Base-by-base conservation (phyloP, 2,329 filamentous ascomycete genomes). In the Fusarium hostae region DNA sequence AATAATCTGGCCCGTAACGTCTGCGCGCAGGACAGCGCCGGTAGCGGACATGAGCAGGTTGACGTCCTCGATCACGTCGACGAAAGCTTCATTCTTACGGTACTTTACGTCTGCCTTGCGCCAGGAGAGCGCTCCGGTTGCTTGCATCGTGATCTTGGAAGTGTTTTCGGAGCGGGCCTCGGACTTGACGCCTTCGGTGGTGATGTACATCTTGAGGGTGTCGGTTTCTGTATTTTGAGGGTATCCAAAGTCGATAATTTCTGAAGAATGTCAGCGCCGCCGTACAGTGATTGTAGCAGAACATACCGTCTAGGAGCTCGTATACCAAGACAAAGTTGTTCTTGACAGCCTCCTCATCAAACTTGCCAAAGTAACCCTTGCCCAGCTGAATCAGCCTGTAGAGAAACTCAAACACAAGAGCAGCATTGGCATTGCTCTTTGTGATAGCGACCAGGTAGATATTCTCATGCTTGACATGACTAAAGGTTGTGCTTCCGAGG, bases 201-300 rank as follows among this genome's bases (percentile, higher is more conserved):
- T 99, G 79, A 99, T 99, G 86, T 99, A 99, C 95, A 98, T 98
- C 84, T 99, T 99, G 77, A 99, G 86, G 20, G 96, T 98, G 81
- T 99, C 96, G 59, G 95, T 97, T 84, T 99, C 96, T 70, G 96
- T 99, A 82, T 98, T 98, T 82, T 99, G 96, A 37, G 96, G 96
- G 81, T 99, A 99, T 70, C 96, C 96, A 83, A 99, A 99, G 83
- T 99, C 96, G 80, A 99, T 90, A 79, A 99, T 98, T 84, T 99
- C 96, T 96, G 16, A 1, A 32, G 16, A 4, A 22, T 10, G 34
- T 68, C 16, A 68, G 65, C 24, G 6, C 18, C 15, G 26, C 12
- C n/a, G 22, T 5, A 24, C 2, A 6, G 35, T 13, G 13, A 13
- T 24, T 8, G 13, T 9, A 20, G 6, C 2, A 18, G n/a, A n/a